Conservation (phyloP, 768 basidiomycete species). For the Pleurotus tuber-regium region DNA sequence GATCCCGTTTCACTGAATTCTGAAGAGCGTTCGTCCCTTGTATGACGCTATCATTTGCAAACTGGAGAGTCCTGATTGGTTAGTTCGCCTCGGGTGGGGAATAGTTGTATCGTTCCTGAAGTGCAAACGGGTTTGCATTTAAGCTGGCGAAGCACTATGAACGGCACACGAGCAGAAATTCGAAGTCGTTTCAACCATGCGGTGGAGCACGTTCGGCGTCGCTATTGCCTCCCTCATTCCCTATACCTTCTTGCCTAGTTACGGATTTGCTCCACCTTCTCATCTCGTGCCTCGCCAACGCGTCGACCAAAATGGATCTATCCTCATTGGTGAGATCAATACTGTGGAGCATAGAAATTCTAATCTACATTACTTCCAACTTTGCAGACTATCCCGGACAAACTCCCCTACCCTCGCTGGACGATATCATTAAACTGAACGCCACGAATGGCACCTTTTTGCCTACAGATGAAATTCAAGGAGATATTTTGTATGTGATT, state of each 20-base stretch:
- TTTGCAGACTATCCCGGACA: constrained; percentile 5
- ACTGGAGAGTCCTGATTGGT: constrained; percentile 2
- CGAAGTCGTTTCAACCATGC: not conserved
- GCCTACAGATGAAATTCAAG: constrained; percentile 18
- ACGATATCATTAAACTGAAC: constrained; percentile 10
- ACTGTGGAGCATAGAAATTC: not conserved
- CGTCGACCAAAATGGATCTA: constrained; percentile 1
- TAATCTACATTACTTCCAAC: not conserved
- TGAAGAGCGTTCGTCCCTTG: not conserved
- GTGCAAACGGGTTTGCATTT: not conserved
- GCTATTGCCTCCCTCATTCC: constrained; percentile 3
- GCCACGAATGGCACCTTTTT: constrained; percentile 13
- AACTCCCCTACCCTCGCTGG: constrained; percentile 3
- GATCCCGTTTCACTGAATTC: not conserved
- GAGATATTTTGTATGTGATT: constrained; percentile 18
- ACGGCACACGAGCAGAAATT: not conserved
- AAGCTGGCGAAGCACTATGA: not conserved
- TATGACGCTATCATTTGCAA: not conserved
- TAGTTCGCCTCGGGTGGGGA: not conserved
- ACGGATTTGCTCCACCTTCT: constrained; percentile 1
- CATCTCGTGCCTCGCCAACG: not conserved
- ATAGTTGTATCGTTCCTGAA: constrained; percentile 2
- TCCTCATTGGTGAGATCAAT: not conserved
- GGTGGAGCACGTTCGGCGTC: constrained; percentile 6
- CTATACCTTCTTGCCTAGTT: constrained; percentile 3